Evolutionary conservation across 257 asterid genomes (phyloP).

Genomic region (Orobanche coerulescens): DNA sequence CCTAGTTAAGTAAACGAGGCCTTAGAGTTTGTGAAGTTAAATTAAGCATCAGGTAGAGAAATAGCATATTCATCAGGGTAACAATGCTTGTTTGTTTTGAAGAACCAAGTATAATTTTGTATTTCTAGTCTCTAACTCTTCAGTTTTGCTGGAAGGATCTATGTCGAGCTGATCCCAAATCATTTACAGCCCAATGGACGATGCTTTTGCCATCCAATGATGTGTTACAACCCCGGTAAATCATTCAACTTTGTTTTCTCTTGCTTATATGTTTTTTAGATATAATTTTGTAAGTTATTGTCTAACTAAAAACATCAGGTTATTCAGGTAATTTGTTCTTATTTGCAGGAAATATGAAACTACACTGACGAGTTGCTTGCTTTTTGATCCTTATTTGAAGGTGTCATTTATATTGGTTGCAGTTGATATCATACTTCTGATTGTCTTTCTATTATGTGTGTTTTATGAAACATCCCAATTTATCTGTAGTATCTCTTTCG

Average conservation of each 20-base stretch:
- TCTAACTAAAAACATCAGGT: constrained; percentile 2
- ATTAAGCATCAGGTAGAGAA: constrained; percentile 7
- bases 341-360: constrained; percentile 66
- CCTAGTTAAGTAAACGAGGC: no score
- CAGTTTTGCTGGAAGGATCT: constrained; percentile 62
- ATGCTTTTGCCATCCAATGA: constrained; percentile 83
- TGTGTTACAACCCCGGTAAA: constrained; percentile 75
- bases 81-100: constrained; percentile 7
- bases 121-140: constrained; percentile 24
- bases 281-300: background rate
- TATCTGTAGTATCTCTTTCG: background rate
- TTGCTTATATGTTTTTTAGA: background rate
- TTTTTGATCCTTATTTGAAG: constrained; percentile 76
- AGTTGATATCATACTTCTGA: constrained; percentile 11
- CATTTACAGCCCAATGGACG: constrained; percentile 80
- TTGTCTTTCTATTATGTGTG: constrained; percentile 2
- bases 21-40: constrained; percentile 6
- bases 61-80: background rate
- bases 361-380: constrained; percentile 83
- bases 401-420: constrained; percentile 31
- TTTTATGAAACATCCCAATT: constrained; percentile 12
- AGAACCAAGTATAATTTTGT: constrained; percentile 4
- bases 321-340: constrained; percentile 12
- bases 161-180: constrained; percentile 82
- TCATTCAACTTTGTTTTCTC: constrained; percentile 21